Evolutionary conservation across 106 monocot genomes (phyloP).

Genomic region (Dendrobium huoshanense): DNA sequence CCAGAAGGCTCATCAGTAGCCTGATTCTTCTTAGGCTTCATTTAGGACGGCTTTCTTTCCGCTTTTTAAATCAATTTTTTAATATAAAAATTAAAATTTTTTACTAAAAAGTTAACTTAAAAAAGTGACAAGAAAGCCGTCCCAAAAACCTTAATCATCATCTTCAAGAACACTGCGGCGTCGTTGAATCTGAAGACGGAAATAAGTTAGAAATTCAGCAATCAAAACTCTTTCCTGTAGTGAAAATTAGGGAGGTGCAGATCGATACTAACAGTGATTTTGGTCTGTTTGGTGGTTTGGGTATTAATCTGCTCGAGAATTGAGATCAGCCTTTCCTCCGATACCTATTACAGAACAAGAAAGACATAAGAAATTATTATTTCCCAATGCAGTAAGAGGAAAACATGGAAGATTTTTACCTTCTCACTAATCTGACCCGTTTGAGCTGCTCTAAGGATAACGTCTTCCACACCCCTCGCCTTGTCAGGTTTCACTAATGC

Average conservation of each 20-base stretch:
- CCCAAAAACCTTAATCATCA: constrained; percentile 31
- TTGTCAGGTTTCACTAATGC: constrained; percentile 98
- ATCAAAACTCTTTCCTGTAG: neutral
- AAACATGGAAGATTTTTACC: constrained; percentile 7
- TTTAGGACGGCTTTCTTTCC: no score
- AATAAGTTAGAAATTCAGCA: neutral
- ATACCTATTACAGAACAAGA: constrained; percentile 28
- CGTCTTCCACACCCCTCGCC: constrained; percentile 92
- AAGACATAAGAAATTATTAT: neutral
- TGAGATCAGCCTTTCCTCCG: constrained; percentile 69
- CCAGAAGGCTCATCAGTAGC: neutral
- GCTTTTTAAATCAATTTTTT: no score
- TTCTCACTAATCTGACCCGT: constrained; percentile 89
- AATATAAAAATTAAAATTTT: no score
- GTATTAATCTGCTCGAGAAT: constrained; percentile 75
- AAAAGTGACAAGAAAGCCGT: no score
- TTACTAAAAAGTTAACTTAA: no score
- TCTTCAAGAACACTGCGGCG: constrained; percentile 74
- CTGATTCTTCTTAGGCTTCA: neutral
- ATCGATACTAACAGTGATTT: constrained; percentile 57
- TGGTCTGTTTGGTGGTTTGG: constrained; percentile 68
- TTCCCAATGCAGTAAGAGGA: neutral
- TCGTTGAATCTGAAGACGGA: constrained; percentile 52
- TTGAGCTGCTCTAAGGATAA: constrained; percentile 80
- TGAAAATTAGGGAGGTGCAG: neutral